A percentile compares a stretch with the other conserved stretches of the same genome.
phyloP scores from a whole-genome alignment of 2,329 filamentous ascomycete species.

The Lachnellula arida region DNA sequence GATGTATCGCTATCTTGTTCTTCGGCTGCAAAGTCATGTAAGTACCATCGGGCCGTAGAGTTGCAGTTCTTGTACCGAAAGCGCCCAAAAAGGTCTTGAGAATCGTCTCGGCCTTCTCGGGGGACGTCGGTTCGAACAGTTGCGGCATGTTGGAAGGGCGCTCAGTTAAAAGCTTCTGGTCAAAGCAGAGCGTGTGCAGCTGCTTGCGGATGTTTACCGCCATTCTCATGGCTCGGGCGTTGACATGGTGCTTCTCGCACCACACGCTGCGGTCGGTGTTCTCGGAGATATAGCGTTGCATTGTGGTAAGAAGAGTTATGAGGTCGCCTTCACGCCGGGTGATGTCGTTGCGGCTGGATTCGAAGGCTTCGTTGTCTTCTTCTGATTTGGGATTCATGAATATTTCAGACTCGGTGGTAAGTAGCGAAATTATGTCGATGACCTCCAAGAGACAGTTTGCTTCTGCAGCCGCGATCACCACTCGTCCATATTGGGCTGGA shows the following conservation, averaged over 20 bases:
- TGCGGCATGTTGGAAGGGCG: conserved; percentile 48
- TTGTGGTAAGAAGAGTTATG: conserved; percentile 59
- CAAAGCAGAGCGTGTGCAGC: conserved; percentile 51
- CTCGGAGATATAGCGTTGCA: conserved; percentile 57
- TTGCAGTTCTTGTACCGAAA: conserved; percentile 56
- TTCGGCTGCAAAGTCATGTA: conserved; percentile 58
- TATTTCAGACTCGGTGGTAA: conserved; percentile 59
- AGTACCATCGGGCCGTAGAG: conserved; percentile 54
- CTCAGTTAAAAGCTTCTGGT: conserved; percentile 41
- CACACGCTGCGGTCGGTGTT: conserved; percentile 47
- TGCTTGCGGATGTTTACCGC: conserved; percentile 59
- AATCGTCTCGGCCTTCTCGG: conserved; percentile 49
- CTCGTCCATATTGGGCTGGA: conserved; percentile 72
- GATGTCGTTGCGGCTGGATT: conserved; percentile 51
- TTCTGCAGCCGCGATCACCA: conserved; percentile 74
- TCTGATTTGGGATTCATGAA: conserved; percentile 57
- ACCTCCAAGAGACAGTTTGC: conserved; percentile 72
- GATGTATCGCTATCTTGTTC: conserved; percentile 57
- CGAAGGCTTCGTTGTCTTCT: conserved; percentile 50
- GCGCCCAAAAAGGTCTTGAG: conserved; percentile 59
- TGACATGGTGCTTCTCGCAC: conserved; percentile 55
- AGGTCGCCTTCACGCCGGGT: conserved; percentile 59
- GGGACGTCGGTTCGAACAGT: conserved; percentile 49
- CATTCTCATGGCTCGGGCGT: conserved; percentile 56
- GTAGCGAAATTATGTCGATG: conserved; percentile 74